Evolutionary conservation across 2,329 filamentous ascomycete species (phyloP).

Genomic region (Atkinsonella hypoxylon): DNA sequence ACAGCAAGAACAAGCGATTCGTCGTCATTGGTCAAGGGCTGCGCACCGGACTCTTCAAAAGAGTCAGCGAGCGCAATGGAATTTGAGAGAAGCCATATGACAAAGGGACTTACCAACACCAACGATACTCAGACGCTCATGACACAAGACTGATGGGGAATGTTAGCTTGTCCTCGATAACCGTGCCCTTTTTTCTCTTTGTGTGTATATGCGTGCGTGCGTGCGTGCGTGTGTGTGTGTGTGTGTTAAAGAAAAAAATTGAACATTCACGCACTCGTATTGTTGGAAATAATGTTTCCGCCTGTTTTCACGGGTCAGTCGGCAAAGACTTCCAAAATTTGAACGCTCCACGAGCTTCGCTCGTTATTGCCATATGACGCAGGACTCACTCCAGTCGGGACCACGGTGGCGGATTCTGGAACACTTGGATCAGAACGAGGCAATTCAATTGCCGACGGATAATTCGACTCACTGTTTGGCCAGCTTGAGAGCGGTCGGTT

Average conservation of each 20-base stretch:
- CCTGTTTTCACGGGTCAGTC: slow-evolving; percentile 35
- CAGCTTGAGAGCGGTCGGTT: slow-evolving; percentile 85
- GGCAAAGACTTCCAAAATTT: neutral
- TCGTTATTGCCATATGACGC: neutral
- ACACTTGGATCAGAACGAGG: slow-evolving; percentile 6
- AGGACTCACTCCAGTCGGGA: slow-evolving; percentile 88
- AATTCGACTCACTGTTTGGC: slow-evolving; percentile 68
- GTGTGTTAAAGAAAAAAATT: neutral
- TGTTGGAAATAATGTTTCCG: slow-evolving; percentile 78
- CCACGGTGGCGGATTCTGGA: slow-evolving; percentile 83
- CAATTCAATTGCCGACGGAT: neutral
- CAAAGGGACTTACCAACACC: slow-evolving; percentile 61
- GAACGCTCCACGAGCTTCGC: neutral
- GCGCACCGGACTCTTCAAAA: slow-evolving; percentile 72
- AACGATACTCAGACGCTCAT: slow-evolving; percentile 96
- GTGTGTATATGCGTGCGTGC: too few species aligned
- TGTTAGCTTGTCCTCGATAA: neutral
- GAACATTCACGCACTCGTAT: slow-evolving; percentile 61
- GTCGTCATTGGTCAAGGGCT: slow-evolving; percentile 89
- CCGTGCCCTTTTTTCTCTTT: too few species aligned
- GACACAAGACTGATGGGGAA: slow-evolving; percentile 62
- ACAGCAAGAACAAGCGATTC: slow-evolving; percentile 81
- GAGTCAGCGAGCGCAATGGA: slow-evolving; percentile 9
- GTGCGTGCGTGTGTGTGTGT: too few species aligned
- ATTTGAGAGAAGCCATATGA: neutral